Evolutionary conservation across 441 rosid genomes (phyloP).

Genomic region (Biscutella laevigata): DNA sequence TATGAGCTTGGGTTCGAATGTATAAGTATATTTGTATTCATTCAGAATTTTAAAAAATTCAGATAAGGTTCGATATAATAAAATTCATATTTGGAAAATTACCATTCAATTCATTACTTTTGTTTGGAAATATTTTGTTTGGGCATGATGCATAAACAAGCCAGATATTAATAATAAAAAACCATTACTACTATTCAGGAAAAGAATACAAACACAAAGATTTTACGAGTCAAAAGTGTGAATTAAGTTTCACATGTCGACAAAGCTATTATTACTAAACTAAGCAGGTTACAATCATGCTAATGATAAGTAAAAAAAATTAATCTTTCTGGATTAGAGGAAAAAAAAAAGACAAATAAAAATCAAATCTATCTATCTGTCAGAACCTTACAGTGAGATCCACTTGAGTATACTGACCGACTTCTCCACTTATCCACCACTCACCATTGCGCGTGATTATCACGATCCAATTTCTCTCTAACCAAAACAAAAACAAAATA

Average conservation of each 20-base stretch:
- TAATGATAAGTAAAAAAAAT: too few relatives aligned
- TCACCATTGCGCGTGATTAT: background rate
- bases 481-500: constrained; percentile 20
- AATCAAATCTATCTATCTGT: constrained; percentile 24
- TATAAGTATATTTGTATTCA: too few relatives aligned
- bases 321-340: too few relatives aligned
- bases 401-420: constrained; percentile 30
- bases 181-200: constrained; percentile 10
- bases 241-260: constrained; percentile 15
- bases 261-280: constrained; percentile 16
- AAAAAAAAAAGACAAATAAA: background rate
- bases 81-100: too few relatives aligned
- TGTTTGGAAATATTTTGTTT: too few relatives aligned
- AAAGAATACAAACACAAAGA: constrained; percentile 16
- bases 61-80: too few relatives aligned
- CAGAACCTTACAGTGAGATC: constrained; percentile 26
- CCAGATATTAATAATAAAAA: too few relatives aligned
- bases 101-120: too few relatives aligned
- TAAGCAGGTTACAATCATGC: constrained; percentile 17
- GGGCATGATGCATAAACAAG: too few relatives aligned
- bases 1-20: too few relatives aligned
- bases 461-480: constrained; percentile 14
- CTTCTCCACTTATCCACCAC: constrained; percentile 22
- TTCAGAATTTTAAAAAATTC: too few relatives aligned
- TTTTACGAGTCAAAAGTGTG: constrained; percentile 18